Conservation (phyloP, 805 yeast species). For the Candida easanensis region DNA sequence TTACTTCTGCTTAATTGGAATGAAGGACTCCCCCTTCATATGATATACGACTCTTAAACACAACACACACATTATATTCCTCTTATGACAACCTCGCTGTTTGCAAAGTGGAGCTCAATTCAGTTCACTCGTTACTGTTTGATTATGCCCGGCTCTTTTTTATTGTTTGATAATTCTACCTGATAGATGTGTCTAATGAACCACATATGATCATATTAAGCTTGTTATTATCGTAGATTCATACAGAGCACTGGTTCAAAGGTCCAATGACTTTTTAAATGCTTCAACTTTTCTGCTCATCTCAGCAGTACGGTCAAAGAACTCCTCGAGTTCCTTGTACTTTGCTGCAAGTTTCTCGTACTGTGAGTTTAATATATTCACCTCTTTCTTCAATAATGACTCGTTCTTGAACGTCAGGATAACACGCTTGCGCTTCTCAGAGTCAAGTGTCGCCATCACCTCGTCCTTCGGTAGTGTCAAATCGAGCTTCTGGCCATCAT, state of each 20-base stretch:
- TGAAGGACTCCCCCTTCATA: neutral
- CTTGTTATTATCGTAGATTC: neutral
- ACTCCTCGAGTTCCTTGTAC: slow-evolving; percentile 24
- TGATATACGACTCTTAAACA: neutral
- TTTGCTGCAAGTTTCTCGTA: slow-evolving; percentile 22
- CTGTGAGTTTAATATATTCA: slow-evolving; percentile 8
- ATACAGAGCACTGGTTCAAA: neutral
- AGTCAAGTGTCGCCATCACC: slow-evolving; percentile 15
- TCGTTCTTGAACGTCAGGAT: slow-evolving; percentile 19
- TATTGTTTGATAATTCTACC: neutral
- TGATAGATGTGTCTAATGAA: neutral
- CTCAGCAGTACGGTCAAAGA: slow-evolving; percentile 21
- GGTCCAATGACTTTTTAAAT: slow-evolving; percentile 3
- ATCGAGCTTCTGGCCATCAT: slow-evolving; percentile 8
- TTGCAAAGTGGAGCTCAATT: too few species aligned
- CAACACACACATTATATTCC: neutral
- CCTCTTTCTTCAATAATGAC: slow-evolving; percentile 18
- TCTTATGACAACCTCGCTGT: neutral
- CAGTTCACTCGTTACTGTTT: neutral
- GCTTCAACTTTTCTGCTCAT: slow-evolving; percentile 18
- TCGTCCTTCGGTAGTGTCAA: slow-evolving; percentile 19
- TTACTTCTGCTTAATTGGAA: slow-evolving; percentile 7
- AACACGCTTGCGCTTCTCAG: slow-evolving; percentile 23
- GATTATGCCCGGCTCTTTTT: neutral
- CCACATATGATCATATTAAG: neutral